These are phyloP conservation scores for Podospora didyma DNA, from an alignment of 495 filamentous ascomycete genomes.

Conservation along the genomic window DNA sequence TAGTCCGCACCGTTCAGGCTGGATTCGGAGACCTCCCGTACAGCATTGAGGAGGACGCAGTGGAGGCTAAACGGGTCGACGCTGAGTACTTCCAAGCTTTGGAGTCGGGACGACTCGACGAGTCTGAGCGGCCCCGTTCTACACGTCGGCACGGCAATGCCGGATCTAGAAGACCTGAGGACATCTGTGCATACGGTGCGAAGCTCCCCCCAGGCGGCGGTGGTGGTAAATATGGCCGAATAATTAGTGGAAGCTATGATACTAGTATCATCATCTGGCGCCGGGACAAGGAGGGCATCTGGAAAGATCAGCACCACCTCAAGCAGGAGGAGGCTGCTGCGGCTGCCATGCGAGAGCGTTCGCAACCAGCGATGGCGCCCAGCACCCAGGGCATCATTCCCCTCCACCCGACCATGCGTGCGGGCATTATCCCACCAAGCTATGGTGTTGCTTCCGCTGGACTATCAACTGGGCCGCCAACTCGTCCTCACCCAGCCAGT, in stretches of 20 bases:
- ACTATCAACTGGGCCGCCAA: not conserved
- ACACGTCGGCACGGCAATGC: constrained; percentile 61
- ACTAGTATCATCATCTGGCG: constrained; percentile 94
- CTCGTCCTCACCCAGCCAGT: not conserved
- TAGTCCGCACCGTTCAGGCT: constrained; percentile 92
- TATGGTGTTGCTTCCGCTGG: not conserved
- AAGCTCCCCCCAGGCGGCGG: constrained; percentile 85
- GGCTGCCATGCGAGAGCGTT: constrained; percentile 29
- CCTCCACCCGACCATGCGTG: constrained; percentile 18
- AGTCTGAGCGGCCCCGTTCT: constrained; percentile 16
- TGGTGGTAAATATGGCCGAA: constrained; percentile 77
- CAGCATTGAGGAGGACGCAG: constrained; percentile 63
- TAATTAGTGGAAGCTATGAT: constrained; percentile 94
- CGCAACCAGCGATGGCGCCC: constrained; percentile 1
- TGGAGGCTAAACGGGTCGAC: constrained; percentile 70
- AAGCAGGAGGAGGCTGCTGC: constrained; percentile 60
- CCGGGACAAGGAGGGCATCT: constrained; percentile 73
- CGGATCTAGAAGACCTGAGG: constrained; percentile 68
- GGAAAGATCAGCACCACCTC: constrained; percentile 68
- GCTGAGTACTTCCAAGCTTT: constrained; percentile 66
- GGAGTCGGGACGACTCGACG: constrained; percentile 51
- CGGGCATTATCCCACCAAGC: not conserved
- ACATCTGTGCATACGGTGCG: constrained; percentile 74
- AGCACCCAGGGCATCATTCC: constrained; percentile 3
- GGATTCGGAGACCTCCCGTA: constrained; percentile 87